These are phyloP conservation scores for Pseudogymnoascus sp. DNA, from an alignment of 2,329 filamentous ascomycete species.

Conservation along the genomic window DNA sequence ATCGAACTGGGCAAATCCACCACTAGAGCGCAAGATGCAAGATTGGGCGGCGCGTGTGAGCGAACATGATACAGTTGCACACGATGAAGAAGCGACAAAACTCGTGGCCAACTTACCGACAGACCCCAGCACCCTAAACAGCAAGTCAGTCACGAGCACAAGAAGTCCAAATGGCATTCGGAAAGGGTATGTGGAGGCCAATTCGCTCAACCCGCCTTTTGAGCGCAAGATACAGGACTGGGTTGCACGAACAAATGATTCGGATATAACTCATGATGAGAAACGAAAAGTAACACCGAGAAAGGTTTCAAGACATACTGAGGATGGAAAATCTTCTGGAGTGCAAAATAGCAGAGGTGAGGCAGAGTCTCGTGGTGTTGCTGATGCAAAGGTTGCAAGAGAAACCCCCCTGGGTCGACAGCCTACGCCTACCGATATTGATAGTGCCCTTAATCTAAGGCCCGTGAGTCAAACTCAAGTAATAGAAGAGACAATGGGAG, in stretches of 20 bases:
- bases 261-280: not conserved
- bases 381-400: not conserved
- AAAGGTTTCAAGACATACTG: not conserved
- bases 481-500: slow-evolving; percentile 24
- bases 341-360: not conserved
- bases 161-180: not conserved
- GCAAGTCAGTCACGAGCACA: not conserved
- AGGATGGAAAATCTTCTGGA: not conserved
- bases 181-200: slow-evolving; percentile 49
- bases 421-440: not conserved
- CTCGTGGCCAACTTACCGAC: not conserved
- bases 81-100: slow-evolving; percentile 2
- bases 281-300: not conserved
- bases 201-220: slow-evolving; percentile 47
- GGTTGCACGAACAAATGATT: slow-evolving; percentile 33
- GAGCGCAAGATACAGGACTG: slow-evolving; percentile 56
- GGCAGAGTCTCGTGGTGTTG: not conserved
- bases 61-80: not conserved
- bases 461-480: slow-evolving; percentile 18
- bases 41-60: slow-evolving; percentile 44
- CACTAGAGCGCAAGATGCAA: slow-evolving; percentile 52
- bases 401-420: slow-evolving; percentile 29
- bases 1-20: slow-evolving; percentile 46
- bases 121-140: slow-evolving; percentile 2
- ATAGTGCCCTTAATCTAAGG: not conserved